Percentiles rank a stretch among this genome's conserved stretches.
phyloP scores from a whole-genome alignment of 1,284 basidiomycete genomes.

The Fomitopsis pinicola region DNA sequence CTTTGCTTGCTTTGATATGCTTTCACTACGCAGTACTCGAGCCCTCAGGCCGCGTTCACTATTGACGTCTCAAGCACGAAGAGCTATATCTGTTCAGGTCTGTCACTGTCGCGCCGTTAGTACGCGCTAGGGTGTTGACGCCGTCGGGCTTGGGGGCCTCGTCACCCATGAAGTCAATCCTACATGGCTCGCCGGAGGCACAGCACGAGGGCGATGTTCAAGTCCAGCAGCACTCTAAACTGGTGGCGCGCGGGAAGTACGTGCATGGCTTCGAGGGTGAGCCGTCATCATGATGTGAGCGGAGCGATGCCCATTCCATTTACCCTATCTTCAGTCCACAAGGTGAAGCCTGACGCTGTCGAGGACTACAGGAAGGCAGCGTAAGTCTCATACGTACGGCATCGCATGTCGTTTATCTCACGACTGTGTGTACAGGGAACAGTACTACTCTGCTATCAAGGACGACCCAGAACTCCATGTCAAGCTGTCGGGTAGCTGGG shows the following conservation, averaged over 20 bases:
- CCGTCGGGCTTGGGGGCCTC: constrained; percentile 1
- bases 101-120: constrained; percentile 9
- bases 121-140: background rate
- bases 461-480: constrained; percentile 70
- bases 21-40: constrained; percentile 24
- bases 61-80: constrained; percentile 27
- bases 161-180: constrained; percentile 25
- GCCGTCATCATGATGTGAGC: constrained; percentile 22
- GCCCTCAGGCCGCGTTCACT: constrained; percentile 19
- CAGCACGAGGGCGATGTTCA: constrained; percentile 77
- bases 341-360: constrained; percentile 73
- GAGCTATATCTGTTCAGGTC: constrained; percentile 63
- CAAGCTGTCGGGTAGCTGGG: constrained; percentile 90
- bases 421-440: constrained; percentile 47
- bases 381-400: constrained; percentile 42
- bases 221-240: constrained; percentile 73
- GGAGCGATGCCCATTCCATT: background rate
- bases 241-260: constrained; percentile 85
- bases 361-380: constrained; percentile 85
- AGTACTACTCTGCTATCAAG: constrained; percentile 77
- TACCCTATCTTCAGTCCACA: constrained; percentile 54
- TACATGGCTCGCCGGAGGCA: constrained; percentile 82
- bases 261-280: constrained; percentile 85
- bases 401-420: background rate
- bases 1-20: constrained; percentile 17